These are phyloP conservation scores for Xylaria sp. DNA, from an alignment of 2,329 filamentous ascomycete genomes.

Conservation along the genomic window DNA sequence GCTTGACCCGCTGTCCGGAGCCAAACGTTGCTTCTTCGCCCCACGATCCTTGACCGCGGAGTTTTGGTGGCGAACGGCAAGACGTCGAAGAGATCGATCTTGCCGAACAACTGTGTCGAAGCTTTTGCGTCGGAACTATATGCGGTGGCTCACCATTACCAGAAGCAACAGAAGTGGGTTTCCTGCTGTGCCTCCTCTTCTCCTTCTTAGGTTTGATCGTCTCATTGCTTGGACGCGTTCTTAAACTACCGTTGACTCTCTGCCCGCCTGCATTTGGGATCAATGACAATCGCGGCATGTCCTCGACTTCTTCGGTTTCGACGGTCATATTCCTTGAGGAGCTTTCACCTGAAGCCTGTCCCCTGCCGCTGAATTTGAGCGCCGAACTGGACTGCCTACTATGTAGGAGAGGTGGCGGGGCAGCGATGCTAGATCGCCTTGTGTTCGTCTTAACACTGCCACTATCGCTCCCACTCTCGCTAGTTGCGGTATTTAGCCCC, in stretches of 20 bases:
- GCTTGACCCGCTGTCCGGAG: slow-evolving; percentile 39
- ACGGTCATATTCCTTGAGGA: slow-evolving; percentile 93
- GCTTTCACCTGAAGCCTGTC: slow-evolving; percentile 74
- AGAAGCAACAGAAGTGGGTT: slow-evolving; percentile 75
- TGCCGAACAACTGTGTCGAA: slow-evolving; percentile 56
- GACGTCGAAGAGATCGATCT: slow-evolving; percentile 50
- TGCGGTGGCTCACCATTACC: slow-evolving; percentile 73
- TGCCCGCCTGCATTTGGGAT: slow-evolving; percentile 71
- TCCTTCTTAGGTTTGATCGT: slow-evolving; percentile 96
- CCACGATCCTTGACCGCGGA: slow-evolving; percentile 49
- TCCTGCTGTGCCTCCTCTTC: slow-evolving; percentile 81
- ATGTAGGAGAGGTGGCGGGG: slow-evolving; percentile 62
- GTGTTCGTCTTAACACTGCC: slow-evolving; percentile 59
- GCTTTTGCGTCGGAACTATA: slow-evolving; percentile 46
- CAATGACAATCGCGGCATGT: slow-evolving; percentile 84
- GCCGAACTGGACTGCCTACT: slow-evolving; percentile 74
- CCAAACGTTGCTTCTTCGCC: slow-evolving; percentile 44
- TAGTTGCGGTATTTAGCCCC: slow-evolving; percentile 57
- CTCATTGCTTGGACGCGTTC: slow-evolving; percentile 90
- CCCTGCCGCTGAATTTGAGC: slow-evolving; percentile 72
- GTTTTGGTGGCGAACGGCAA: slow-evolving; percentile 51
- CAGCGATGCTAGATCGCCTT: slow-evolving; percentile 56
- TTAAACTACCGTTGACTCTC: slow-evolving; percentile 76
- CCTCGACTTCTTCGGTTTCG: slow-evolving; percentile 94
- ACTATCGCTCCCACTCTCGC: slow-evolving; percentile 74